These are phyloP conservation scores for Russula virescens DNA, from an alignment of 768 basidiomycete genomes.

Conservation along the genomic window DNA sequence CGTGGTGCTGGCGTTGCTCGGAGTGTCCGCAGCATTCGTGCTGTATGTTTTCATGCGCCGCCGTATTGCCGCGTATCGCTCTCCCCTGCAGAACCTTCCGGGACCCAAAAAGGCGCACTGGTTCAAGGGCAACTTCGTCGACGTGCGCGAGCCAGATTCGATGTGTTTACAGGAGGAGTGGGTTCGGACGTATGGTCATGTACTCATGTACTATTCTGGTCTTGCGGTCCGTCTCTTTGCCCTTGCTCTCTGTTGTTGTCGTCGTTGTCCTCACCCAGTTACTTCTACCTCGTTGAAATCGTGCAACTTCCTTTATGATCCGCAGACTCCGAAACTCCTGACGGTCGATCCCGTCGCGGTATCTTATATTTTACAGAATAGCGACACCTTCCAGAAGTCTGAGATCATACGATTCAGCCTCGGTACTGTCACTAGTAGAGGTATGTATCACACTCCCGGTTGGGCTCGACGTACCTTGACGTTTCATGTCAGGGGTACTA, in stretches of 20 bases:
- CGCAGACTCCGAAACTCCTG: constrained; percentile 27
- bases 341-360: constrained; percentile 35
- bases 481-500: not conserved
- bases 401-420: constrained; percentile 18
- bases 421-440: constrained; percentile 17
- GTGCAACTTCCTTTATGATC: not conserved
- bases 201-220: not conserved
- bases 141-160: constrained; percentile 5
- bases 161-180: constrained; percentile 18
- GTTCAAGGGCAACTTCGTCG: constrained; percentile 9
- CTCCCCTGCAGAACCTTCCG: constrained; percentile 2
- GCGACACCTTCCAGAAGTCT: constrained; percentile 33
- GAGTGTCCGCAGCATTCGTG: not conserved
- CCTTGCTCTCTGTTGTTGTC: not conserved
- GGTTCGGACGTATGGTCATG: constrained; percentile 17
- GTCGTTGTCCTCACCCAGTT: too few relatives aligned
- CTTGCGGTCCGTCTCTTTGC: constrained; percentile 12
- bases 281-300: not conserved
- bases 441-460: not conserved
- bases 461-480: not conserved
- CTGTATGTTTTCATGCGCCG: not conserved
- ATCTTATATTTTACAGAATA: constrained; percentile 31
- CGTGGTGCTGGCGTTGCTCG: not conserved
- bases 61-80: not conserved
- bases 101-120: constrained; percentile 9